These are phyloP conservation scores for Phragmites australis DNA, from an alignment of 176 grass and related monocot species.

Conservation along the genomic window DNA sequence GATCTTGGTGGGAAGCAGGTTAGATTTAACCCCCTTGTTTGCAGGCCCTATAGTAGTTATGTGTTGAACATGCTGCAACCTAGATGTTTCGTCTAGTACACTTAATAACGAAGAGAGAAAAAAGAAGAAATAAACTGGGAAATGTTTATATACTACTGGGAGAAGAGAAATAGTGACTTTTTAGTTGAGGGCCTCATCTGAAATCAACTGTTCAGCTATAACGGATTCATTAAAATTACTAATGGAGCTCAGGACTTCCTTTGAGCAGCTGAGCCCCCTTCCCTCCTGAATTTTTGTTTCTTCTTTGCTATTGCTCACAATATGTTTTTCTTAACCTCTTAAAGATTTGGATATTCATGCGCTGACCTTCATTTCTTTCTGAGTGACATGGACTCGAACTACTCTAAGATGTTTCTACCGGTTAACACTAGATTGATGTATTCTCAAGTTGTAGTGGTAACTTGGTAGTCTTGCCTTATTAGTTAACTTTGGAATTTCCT, in stretches of 20 bases:
- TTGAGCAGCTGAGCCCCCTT: no score
- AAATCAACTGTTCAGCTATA: not conserved
- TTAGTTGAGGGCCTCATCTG: not conserved
- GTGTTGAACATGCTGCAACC: not conserved
- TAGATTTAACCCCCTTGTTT: conserved; percentile 1
- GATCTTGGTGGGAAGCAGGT: conserved; percentile 97
- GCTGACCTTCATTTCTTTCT: not conserved
- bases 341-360: not conserved
- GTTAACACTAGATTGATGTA: not conserved
- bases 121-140: not conserved
- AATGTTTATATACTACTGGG: not conserved
- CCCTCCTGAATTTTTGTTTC: not conserved
- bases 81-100: not conserved
- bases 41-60: not conserved
- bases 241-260: not conserved
- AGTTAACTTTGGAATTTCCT: not conserved
- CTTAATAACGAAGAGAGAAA: not conserved
- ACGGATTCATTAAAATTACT: not conserved
- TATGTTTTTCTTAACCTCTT: not conserved
- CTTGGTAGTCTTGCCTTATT: conserved; percentile 12
- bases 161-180: not conserved
- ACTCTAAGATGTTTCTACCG: not conserved
- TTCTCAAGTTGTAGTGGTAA: not conserved
- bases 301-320: not conserved
- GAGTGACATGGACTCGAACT: not conserved